Evolutionary conservation across 768 basidiomycete genomes (phyloP), one percentile per base, ranked within the genome.

Genomic region (Trametes meyenii): DNA sequence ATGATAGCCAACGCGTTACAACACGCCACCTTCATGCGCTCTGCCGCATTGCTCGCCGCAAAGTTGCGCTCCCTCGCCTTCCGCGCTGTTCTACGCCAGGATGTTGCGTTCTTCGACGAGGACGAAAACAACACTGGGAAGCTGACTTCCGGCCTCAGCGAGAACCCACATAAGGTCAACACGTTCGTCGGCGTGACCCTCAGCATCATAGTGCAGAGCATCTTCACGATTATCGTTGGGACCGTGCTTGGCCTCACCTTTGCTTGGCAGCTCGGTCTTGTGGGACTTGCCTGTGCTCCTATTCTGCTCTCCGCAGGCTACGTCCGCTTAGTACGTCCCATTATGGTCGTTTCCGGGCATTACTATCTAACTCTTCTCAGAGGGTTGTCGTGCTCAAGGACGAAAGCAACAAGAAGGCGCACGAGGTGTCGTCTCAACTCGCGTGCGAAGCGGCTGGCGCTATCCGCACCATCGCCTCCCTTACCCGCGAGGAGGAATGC

Each of bases 401-500:
- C 68, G 84, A 90, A 69, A 72, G 78, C 62, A 94, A 93, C 79
- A 93, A 92, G 75, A 80, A 81, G 66, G 78, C 86, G 0, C 92
- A 98, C 69, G 90, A 88, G 66, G 74, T 74, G 2, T 92, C 91
- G 24, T 91, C 95, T 3, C 94, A 96, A 60, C 71, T 95, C n/a
- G 95, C 95, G 46, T 94, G 93, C 66, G 95, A 98, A 73, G 92
- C 94, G 29, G 92, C 94, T 26, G 89, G 83, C 7, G 82, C 95
- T 12, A 96, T 98, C 66, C 84, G 92, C 36, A 96, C 95, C 2
- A 94, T 98, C 23, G 94, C 95, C 11, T 81, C 88, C 0, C 79
- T 98, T 38, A 96, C 93, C 0, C 80, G 95, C 23, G 95, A 98
- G 71, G 82, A 86, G 24, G 91, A 94, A 61, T 92, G 91, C 69